These are phyloP conservation scores for Lentinula raphanica DNA, from an alignment of 768 basidiomycete species.

Conservation along the genomic window DNA sequence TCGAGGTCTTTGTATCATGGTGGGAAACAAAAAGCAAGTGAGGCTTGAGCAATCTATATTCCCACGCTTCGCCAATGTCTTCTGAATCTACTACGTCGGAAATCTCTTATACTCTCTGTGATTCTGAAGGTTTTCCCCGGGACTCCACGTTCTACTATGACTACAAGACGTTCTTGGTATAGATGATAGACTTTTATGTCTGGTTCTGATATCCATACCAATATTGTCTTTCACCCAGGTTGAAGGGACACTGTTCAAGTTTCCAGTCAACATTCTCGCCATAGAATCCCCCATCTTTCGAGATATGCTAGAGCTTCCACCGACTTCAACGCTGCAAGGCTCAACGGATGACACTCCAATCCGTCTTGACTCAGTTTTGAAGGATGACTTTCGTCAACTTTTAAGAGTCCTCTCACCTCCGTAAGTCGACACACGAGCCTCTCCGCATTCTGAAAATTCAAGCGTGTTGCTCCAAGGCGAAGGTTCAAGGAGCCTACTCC, in stretches of 20 bases:
- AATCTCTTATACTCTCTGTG: not conserved
- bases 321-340: not conserved
- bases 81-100: not conserved
- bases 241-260: not conserved
- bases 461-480: not conserved
- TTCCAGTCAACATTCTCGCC: not conserved
- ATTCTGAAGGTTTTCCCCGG: not conserved
- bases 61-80: not conserved
- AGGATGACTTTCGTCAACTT: slow-evolving; percentile 15
- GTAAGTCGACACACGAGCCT: not conserved
- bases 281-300: not conserved
- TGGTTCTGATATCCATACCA: not conserved
- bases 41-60: no score
- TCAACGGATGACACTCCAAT: slow-evolving; percentile 11
- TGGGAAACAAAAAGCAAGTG: not conserved
- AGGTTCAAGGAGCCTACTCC: not conserved
- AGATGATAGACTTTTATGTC: not conserved
- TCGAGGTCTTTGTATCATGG: not conserved
- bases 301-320: not conserved
- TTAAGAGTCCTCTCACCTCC: slow-evolving; percentile 1
- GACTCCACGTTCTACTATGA: not conserved
- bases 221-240: not conserved
- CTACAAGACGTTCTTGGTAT: not conserved
- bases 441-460: not conserved
- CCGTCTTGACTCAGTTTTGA: slow-evolving; percentile 14